phyloP scores from a whole-genome alignment of 345 rosid species.

The Citrus sp. region DNA sequence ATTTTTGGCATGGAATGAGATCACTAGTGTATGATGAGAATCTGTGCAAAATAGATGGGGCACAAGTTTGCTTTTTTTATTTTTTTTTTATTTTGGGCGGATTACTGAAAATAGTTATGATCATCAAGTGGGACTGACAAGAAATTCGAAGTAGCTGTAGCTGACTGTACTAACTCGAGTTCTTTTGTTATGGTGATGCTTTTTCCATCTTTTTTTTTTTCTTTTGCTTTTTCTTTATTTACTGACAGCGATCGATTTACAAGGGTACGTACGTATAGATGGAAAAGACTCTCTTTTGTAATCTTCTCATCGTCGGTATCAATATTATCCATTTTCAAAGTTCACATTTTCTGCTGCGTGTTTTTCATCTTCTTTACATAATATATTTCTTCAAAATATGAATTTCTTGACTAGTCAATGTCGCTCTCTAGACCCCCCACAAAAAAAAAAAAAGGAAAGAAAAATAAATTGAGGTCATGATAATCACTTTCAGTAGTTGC shows the following conservation, averaged over 20 bases:
- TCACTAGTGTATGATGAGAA: slow-evolving; percentile 23
- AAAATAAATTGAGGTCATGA: neutral
- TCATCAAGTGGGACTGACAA: slow-evolving; percentile 28
- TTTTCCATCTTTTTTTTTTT: neutral
- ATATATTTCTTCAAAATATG: neutral
- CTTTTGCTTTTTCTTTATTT: neutral
- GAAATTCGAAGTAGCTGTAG: slow-evolving; percentile 16
- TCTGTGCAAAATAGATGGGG: slow-evolving; percentile 18
- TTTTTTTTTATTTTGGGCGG: neutral
- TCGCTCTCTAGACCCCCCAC: no score
- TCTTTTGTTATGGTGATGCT: slow-evolving; percentile 3
- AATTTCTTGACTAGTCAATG: neutral
- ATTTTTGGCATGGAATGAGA: slow-evolving; percentile 88
- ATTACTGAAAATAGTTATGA: neutral
- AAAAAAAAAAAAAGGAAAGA: no score
- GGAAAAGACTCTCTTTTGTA: slow-evolving; percentile 12
- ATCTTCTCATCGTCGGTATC: neutral
- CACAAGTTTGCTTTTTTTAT: no score
- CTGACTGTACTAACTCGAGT: slow-evolving; percentile 36
- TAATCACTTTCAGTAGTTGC: neutral
- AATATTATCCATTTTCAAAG: neutral
- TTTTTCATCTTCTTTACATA: no score
- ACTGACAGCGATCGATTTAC: slow-evolving; percentile 26
- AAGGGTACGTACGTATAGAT: slow-evolving; percentile 8
- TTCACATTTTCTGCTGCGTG: neutral